A percentile compares a stretch with the other conserved stretches of the same genome.
These are phyloP conservation scores for Vigna unguiculata DNA, from an alignment of 306 rosid genomes.

Conservation along the genomic window DNA sequence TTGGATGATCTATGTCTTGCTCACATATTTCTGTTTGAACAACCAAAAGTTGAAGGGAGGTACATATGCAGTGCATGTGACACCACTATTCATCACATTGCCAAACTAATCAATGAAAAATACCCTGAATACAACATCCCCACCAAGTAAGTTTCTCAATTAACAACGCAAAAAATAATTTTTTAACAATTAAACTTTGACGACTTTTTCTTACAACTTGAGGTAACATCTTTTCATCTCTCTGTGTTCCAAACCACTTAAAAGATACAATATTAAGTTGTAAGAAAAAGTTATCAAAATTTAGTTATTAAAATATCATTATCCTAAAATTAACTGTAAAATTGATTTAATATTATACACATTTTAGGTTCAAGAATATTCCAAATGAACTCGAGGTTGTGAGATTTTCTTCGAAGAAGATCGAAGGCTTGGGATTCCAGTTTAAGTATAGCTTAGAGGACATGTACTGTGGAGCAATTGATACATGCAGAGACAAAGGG, in stretches of 20 bases:
- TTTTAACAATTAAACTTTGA: too few species aligned
- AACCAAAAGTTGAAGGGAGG: constrained; percentile 63
- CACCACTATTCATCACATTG: constrained; percentile 68
- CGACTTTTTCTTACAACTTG: too few species aligned
- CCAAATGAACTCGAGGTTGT: constrained; percentile 64
- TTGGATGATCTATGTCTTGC: constrained; percentile 73
- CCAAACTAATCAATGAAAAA: constrained; percentile 56
- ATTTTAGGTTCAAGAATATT: constrained; percentile 65
- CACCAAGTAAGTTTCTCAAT: constrained; percentile 52
- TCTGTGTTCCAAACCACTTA: too few species aligned
- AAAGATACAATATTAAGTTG: too few species aligned
- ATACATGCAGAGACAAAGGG: constrained; percentile 68
- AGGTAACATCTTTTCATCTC: too few species aligned
- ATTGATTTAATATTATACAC: too few species aligned
- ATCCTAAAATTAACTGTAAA: too few species aligned
- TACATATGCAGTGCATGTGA: constrained; percentile 62
- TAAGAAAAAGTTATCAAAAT: too few species aligned
- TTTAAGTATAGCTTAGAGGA: constrained; percentile 75
- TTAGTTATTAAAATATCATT: too few species aligned
- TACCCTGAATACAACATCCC: constrained; percentile 75
- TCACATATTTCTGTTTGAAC: constrained; percentile 66
- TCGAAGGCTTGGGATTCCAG: constrained; percentile 66
- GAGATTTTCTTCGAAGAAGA: constrained; percentile 71
- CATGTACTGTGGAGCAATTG: constrained; percentile 70
- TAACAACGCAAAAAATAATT: too few species aligned